These are phyloP conservation scores for Crotalaria pallida DNA, from an alignment of 306 rosid genomes.

Conservation along the genomic window DNA sequence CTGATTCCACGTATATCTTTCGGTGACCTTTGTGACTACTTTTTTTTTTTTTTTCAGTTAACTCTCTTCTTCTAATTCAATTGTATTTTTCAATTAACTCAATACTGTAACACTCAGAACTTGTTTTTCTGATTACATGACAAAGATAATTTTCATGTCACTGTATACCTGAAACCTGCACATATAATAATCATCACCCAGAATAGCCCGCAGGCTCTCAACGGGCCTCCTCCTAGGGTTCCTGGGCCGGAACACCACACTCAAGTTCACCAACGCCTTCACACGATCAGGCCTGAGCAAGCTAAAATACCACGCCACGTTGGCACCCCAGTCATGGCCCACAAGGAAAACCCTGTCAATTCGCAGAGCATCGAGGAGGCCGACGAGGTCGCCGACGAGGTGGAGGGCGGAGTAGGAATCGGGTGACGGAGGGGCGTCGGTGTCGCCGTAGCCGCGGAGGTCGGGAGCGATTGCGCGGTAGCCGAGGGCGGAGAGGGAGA, in stretches of 20 bases:
- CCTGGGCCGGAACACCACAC: conserved; percentile 39
- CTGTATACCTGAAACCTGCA: conserved; percentile 65
- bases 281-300: conserved; percentile 54
- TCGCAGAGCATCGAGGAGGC: conserved; percentile 50
- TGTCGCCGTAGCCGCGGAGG: conserved; percentile 68
- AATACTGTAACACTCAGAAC: too few species aligned
- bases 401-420: conserved; percentile 49
- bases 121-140: too few species aligned
- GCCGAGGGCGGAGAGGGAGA: conserved; percentile 51
- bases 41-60: too few species aligned
- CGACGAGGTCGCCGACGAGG: conserved; percentile 56
- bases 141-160: too few species aligned
- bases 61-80: too few species aligned
- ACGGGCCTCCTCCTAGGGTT: conserved; percentile 35
- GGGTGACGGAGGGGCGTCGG: conserved; percentile 52
- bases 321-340: conserved; percentile 73
- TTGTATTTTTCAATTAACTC: too few species aligned
- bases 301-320: conserved; percentile 57
- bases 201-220: conserved; percentile 20
- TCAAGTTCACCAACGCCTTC: conserved; percentile 65
- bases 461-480: conserved; percentile 75
- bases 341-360: conserved; percentile 54
- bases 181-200: conserved; percentile 56
- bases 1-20: too few species aligned
- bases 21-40: too few species aligned